phyloP scores from a whole-genome alignment of 2,329 filamentous ascomycete species.

The Aureobasidium subglaciale region DNA sequence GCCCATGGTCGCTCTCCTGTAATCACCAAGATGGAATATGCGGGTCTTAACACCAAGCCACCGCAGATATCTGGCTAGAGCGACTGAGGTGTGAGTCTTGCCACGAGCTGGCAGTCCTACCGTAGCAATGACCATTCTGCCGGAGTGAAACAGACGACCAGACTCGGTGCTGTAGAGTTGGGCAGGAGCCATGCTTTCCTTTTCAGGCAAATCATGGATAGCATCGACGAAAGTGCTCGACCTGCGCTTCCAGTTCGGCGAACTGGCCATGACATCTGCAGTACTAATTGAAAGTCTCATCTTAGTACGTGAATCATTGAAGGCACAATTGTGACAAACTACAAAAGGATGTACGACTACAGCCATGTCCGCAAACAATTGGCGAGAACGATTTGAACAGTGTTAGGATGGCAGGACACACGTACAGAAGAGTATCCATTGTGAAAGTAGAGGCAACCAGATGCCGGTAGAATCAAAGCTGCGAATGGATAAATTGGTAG shows the following conservation, averaged over 20 bases:
- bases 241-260: constrained; percentile 80
- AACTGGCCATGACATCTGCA: constrained; percentile 84
- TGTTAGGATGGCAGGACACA: constrained; percentile 19
- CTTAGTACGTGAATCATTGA: constrained; percentile 42
- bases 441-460: constrained; percentile 13
- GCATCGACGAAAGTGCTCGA: constrained; percentile 96
- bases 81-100: constrained; percentile 97
- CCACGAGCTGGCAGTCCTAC: constrained; percentile 90
- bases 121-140: constrained; percentile 93
- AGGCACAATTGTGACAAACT: constrained; percentile 50
- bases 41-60: constrained; percentile 98
- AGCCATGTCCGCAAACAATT: not conserved
- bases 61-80: constrained; percentile 84
- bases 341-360: not conserved
- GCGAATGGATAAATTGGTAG: not conserved
- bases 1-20: constrained; percentile 83
- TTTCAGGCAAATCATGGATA: constrained; percentile 86
- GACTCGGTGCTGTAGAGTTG: constrained; percentile 99
- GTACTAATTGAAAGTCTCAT: constrained; percentile 49
- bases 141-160: constrained; percentile 91
- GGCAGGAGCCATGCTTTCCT: constrained; percentile 79
- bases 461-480: not conserved
- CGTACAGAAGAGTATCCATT: constrained; percentile 59
- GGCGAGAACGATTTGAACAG: not conserved
- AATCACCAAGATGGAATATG: constrained; percentile 96